Evolutionary conservation across 2,329 filamentous ascomycete genomes (phyloP).

Genomic region (Xylariaceae sp.): DNA sequence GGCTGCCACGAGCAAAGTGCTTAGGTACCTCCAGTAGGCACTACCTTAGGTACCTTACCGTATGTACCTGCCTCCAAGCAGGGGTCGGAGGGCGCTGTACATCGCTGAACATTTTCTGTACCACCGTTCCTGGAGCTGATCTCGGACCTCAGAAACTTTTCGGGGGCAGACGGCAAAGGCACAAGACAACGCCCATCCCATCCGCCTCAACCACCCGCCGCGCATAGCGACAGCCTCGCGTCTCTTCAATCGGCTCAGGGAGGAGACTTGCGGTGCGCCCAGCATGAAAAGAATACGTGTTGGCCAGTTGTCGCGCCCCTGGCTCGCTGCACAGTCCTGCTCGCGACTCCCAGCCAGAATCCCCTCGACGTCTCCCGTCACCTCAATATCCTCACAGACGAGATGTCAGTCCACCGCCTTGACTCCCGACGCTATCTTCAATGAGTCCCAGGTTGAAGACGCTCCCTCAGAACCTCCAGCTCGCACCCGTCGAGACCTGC

Average conservation of each 20-base stretch:
- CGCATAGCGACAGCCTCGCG: slow-evolving; percentile 21
- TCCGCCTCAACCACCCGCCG: slow-evolving; percentile 12
- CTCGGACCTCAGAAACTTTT: slow-evolving; percentile 28
- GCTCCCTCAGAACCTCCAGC: slow-evolving; percentile 12
- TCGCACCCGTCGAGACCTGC: slow-evolving; percentile 45
- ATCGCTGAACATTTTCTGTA: too few species aligned
- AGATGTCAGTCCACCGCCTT: slow-evolving; percentile 24
- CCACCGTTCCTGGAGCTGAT: too few species aligned
- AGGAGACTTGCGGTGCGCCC: slow-evolving; percentile 21
- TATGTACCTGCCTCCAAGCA: too few species aligned
- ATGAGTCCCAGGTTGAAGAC: slow-evolving; percentile 22
- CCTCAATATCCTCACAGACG: slow-evolving; percentile 20
- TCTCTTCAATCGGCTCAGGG: slow-evolving; percentile 24
- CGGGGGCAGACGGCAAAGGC: slow-evolving; percentile 21
- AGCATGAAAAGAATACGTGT: slow-evolving; percentile 62
- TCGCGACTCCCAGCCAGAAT: slow-evolving; percentile 37
- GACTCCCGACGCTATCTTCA: slow-evolving; percentile 23
- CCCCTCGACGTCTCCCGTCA: slow-evolving; percentile 19
- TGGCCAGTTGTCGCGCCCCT: slow-evolving; percentile 58
- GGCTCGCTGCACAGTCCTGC: slow-evolving; percentile 48
- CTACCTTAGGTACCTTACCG: too few species aligned
- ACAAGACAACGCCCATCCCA: slow-evolving; percentile 22
- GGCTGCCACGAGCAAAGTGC: too few species aligned
- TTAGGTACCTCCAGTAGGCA: too few species aligned
- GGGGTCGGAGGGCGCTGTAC: too few species aligned